Evolutionary conservation across 768 basidiomycete genomes (phyloP).

Genomic region (Psilocybe tampanensis): DNA sequence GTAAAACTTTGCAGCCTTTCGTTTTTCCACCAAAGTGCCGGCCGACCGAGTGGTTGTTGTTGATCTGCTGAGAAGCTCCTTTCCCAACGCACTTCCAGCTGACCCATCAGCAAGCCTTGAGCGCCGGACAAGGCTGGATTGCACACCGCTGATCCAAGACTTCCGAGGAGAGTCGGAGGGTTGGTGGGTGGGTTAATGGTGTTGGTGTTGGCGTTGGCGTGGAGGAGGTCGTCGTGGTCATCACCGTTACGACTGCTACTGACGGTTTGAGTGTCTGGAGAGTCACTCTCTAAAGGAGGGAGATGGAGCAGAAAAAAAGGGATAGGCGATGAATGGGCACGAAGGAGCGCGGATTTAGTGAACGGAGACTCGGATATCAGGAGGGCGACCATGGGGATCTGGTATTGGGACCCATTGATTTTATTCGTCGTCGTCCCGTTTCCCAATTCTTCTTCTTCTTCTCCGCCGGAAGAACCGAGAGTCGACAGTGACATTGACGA

Average conservation of each 20-base stretch:
- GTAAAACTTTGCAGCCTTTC: slow-evolving; percentile 31
- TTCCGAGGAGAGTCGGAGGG: slow-evolving; percentile 19
- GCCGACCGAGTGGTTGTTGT: slow-evolving; percentile 41
- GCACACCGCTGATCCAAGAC: slow-evolving; percentile 59
- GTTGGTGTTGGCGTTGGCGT: neutral
- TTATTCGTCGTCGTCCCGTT: too few relatives aligned
- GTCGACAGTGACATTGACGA: too few relatives aligned
- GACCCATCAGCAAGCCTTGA: slow-evolving; percentile 57
- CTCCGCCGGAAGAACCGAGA: neutral
- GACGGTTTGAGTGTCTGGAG: neutral
- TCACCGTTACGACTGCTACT: too few relatives aligned
- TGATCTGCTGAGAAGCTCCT: slow-evolving; percentile 31
- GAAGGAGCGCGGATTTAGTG: slow-evolving; percentile 67
- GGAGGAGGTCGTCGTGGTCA: neutral
- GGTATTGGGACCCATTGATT: neutral
- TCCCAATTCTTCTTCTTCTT: neutral
- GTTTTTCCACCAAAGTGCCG: slow-evolving; percentile 47
- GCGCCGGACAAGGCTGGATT: slow-evolving; percentile 66
- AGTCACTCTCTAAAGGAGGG: slow-evolving; percentile 40
- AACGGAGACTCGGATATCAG: slow-evolving; percentile 83
- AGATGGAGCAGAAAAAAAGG: slow-evolving; percentile 83
- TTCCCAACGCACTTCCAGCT: slow-evolving; percentile 73
- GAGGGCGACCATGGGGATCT: slow-evolving; percentile 59
- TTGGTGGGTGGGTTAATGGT: neutral
- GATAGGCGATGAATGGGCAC: slow-evolving; percentile 72